Evolutionary conservation across 108 stramenopile genomes (phyloP), one percentile per base, ranked within the genome.

Genomic region (Nitzschia sp.): DNA sequence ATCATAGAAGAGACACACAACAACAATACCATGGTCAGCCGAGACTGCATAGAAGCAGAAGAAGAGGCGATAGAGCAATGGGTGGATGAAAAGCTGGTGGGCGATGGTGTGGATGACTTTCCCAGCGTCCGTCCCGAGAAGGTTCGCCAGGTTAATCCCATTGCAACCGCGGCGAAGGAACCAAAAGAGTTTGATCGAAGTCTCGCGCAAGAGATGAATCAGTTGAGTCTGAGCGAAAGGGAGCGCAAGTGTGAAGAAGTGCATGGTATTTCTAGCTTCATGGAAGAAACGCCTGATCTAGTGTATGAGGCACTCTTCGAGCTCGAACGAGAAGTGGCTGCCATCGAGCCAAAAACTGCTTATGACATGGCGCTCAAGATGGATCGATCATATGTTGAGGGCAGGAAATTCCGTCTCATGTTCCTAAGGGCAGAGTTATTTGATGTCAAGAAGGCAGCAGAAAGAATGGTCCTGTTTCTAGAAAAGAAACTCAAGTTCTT

Each of bases 401-500:
- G 47, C 32, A 2, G 5, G 1, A 45, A 60, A 26, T 80, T 80
- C 61, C 79, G 79, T 25, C 71, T 80, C 25, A 67, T 67, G 57
- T 80, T 80, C 47, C 66, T 80, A 21, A 31, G 79, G 29, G 71
- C 79, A 0, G 79, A 80, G 34, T 54, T 35, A n/a, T 80, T 71
- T 31, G 75, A 80, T 68, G 71, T 64, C 0, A 29, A 23, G 13
- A 60, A 66, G 19, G 79, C 79, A n/a, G 79, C 76, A 0, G 31
- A 49, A 21, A 64, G 79, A 24, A 36, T 76, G 32, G 35, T 70
- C 1, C 30, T 71, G 18, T 55, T 70, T 59, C 38, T 76, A 8
- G 79, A 80, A 46, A 45, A 57, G 32, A 71, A 75, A 32, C 42
- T 80, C 2, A 55, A 76, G 29, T 68, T 72, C 18, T 80, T 72